These are phyloP conservation scores for Scutellaria galericulata DNA, from an alignment of 257 asterid species.

Conservation along the genomic window DNA sequence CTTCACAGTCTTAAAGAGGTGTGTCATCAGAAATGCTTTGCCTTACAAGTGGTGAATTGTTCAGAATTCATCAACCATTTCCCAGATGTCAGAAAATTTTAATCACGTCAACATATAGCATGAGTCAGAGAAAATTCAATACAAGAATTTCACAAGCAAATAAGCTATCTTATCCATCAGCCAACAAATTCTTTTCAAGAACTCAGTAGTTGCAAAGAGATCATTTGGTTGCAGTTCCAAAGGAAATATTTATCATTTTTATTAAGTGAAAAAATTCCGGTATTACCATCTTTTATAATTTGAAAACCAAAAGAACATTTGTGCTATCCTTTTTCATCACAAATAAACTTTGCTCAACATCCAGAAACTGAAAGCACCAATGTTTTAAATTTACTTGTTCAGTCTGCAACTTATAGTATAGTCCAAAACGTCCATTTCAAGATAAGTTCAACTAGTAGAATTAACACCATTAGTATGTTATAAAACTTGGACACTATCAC, in stretches of 20 bases:
- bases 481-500: background rate
- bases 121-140: background rate
- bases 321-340: background rate
- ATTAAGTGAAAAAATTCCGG: background rate
- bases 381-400: background rate
- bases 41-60: background rate
- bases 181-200: constrained; percentile 6
- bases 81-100: background rate
- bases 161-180: constrained; percentile 14
- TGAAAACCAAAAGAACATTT: background rate
- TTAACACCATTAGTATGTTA: background rate
- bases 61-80: background rate
- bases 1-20: background rate
- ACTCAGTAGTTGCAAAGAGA: background rate
- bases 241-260: background rate
- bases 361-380: constrained; percentile 1
- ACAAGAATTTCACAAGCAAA: constrained; percentile 2
- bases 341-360: background rate
- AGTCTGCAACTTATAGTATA: background rate
- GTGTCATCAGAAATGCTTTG: background rate
- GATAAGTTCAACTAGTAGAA: background rate
- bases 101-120: constrained; percentile 1
- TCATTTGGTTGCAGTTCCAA: background rate
- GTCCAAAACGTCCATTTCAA: background rate
- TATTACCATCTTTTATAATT: background rate